Evolutionary conservation across 768 basidiomycete genomes (phyloP).

Genomic region (Amanita phalloides): DNA sequence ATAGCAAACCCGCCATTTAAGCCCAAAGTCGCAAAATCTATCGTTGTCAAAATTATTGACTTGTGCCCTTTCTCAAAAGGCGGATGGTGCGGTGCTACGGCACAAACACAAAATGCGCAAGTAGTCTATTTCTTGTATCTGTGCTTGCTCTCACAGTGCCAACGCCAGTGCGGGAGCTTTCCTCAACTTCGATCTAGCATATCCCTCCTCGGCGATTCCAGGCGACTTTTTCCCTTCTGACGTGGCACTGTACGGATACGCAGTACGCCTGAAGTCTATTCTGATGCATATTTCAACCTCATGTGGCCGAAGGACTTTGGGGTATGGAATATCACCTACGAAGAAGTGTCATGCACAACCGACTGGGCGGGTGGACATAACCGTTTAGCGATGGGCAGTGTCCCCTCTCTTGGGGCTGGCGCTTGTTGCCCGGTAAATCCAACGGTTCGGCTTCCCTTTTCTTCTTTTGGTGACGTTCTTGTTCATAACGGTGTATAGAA

Average conservation of each 20-base stretch:
- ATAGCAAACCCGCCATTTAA: slow-evolving; percentile 58
- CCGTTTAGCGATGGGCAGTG: slow-evolving; percentile 57
- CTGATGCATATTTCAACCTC: neutral
- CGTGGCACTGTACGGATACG: slow-evolving; percentile 51
- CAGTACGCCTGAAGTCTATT: slow-evolving; percentile 12
- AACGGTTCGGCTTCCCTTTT: slow-evolving; percentile 25
- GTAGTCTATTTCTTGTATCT: slow-evolving; percentile 14
- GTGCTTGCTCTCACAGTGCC: neutral
- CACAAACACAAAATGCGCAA: slow-evolving; percentile 50
- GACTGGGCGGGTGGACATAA: slow-evolving; percentile 57
- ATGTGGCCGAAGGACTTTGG: slow-evolving; percentile 56
- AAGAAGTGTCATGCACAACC: slow-evolving; percentile 47
- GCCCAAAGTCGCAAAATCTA: slow-evolving; percentile 44
- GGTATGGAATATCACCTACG: slow-evolving; percentile 75
- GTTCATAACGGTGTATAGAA: slow-evolving; percentile 17
- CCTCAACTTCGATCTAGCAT: slow-evolving; percentile 79
- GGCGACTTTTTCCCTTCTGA: slow-evolving; percentile 69
- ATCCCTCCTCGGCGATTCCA: slow-evolving; percentile 62
- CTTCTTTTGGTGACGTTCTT: neutral
- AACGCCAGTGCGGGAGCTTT: slow-evolving; percentile 46
- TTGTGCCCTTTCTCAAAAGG: slow-evolving; percentile 53
- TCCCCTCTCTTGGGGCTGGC: slow-evolving; percentile 39
- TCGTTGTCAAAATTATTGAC: slow-evolving; percentile 74
- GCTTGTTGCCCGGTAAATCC: slow-evolving; percentile 72
- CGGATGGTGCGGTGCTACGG: slow-evolving; percentile 68